Evolutionary conservation across 2,329 filamentous ascomycete species (phyloP), one percentile per base, ranked within the genome.

Genomic region (Paracorniculantispora psalliotae): DNA sequence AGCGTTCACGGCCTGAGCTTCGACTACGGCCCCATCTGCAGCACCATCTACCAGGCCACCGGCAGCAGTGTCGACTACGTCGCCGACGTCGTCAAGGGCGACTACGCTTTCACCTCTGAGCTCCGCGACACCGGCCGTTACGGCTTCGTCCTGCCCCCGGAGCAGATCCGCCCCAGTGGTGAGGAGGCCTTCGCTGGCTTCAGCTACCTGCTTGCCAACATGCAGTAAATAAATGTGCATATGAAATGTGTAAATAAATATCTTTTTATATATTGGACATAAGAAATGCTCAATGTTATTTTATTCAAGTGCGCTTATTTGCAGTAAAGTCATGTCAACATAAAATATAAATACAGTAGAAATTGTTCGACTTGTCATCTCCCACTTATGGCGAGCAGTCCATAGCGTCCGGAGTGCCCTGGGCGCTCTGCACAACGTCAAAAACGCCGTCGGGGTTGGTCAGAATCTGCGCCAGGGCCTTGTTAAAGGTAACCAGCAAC

Each of bases 31-130:
- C 79, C 82, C 2, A 81, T 84, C 62, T 88, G 85, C 70, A 72
- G 71, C 44, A 86, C 83, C 30, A 84, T 88, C 63, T 88, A 88
- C 70, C 76, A 81, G 62, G 81, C 83, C 0, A 72, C 74, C 0
- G 78, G 77, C 23, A 73, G 67, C 57, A 76, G 73, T 48, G 74
- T 77, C 23, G 79, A 82, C 67, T 81, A 77, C 59, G 72, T 73
- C 48, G 67, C 67, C 21, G 78, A 78, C 49, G 71, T 78, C 4
- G 69, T 73, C 51, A 68, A 71, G 39, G 73, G 78, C 1, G 74
- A 77, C 58, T 70, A 77, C 49, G 68, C 68, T 25, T 78, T 76
- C 63, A 73, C 73, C 1, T 66, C 71, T 9, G 76, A 78, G 67
- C 69, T 78, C 63, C 2, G 64, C 52, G 49, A 73, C 71, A 60